These are phyloP conservation scores for Wallacemonas collosoma DNA, from an alignment of 208 protist species.

Conservation along the genomic window DNA sequence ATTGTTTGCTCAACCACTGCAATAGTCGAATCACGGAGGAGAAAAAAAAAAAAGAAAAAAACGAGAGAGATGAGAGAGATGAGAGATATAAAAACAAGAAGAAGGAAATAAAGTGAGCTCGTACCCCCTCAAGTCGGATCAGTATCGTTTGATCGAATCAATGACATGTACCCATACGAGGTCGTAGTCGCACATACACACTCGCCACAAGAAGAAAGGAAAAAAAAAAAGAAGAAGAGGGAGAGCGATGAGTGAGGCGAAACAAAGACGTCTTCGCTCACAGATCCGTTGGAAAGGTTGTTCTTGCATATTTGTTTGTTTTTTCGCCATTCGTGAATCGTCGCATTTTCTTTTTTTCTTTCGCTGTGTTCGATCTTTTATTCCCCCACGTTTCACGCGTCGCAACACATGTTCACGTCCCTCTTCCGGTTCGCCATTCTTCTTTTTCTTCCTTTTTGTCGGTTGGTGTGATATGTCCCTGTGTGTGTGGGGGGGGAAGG, in stretches of 20 bases:
- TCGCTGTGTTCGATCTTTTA: not conserved
- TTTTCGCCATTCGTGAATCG: not conserved
- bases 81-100: too few species aligned
- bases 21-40: not conserved
- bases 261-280: not conserved
- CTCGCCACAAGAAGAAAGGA: not conserved
- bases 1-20: too few species aligned
- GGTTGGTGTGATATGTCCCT: not conserved
- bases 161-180: too few species aligned
- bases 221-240: not conserved
- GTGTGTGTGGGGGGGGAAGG: not conserved
- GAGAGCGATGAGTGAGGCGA: not conserved
- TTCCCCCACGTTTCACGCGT: not conserved
- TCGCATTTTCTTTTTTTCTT: not conserved
- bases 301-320: not conserved
- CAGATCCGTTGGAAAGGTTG: too few species aligned
- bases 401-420: not conserved
- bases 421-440: slow-evolving; percentile 8
- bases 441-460: slow-evolving; percentile 17
- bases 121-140: too few species aligned
- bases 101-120: too few species aligned
- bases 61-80: not conserved
- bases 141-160: too few species aligned
- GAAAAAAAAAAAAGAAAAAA: not conserved
- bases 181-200: not conserved